Evolutionary conservation across 192 early-diverging fungal species (phyloP).

Genomic region (Coemansia sp.): DNA sequence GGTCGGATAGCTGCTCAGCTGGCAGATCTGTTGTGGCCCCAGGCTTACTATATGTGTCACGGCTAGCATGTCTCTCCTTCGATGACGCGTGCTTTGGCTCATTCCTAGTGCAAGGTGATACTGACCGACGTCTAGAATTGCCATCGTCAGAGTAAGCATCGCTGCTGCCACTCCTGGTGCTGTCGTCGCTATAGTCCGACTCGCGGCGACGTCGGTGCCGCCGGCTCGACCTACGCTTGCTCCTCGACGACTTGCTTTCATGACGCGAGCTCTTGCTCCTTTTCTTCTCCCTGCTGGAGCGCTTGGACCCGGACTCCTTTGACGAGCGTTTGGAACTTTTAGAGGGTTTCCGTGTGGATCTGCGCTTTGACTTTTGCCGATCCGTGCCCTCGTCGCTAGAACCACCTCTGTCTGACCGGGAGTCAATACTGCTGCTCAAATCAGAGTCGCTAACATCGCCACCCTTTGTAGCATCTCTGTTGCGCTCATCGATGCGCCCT

Average conservation of each 20-base stretch:
- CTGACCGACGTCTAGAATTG: background rate
- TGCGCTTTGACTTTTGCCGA: background rate
- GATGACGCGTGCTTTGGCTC: background rate
- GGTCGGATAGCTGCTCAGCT: conserved; percentile 7
- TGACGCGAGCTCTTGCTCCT: conserved; percentile 21
- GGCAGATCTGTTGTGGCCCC: background rate
- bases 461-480: background rate
- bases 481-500: conserved; percentile 16
- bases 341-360: conserved; percentile 1
- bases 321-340: conserved; percentile 5
- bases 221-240: conserved; percentile 8
- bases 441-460: conserved; percentile 17
- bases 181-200: conserved; percentile 12
- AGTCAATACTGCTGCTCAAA: conserved; percentile 16
- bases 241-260: conserved; percentile 6
- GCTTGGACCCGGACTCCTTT: conserved; percentile 18
- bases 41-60: background rate
- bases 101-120: background rate
- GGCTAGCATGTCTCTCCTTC: background rate
- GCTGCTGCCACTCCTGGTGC: conserved; percentile 8
- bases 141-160: background rate
- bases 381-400: background rate
- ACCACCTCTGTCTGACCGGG: conserved; percentile 11
- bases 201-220: conserved; percentile 5
- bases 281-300: conserved; percentile 29